These are phyloP conservation scores for Trametes sanguinea DNA, from an alignment of 768 basidiomycete genomes.

Conservation along the genomic window DNA sequence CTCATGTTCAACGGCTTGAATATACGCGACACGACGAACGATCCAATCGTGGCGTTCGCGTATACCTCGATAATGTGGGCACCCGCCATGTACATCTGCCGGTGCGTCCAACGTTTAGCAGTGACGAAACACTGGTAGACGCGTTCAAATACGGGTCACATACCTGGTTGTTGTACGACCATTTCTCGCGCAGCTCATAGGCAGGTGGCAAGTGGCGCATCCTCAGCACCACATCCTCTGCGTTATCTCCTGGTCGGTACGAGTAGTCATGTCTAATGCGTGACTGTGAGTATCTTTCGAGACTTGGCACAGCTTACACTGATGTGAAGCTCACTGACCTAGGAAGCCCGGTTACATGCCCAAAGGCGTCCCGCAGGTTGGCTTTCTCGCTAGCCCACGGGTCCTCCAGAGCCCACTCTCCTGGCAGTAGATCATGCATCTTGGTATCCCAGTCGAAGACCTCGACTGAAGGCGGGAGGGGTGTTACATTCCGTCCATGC, in stretches of 20 bases:
- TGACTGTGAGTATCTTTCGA: neutral
- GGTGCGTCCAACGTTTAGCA: neutral
- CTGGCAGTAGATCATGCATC: conserved; percentile 38
- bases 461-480: conserved; percentile 22
- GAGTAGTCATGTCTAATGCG: conserved; percentile 37
- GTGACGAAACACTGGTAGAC: neutral
- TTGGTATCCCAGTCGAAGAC: conserved; percentile 33
- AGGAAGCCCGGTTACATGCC: conserved; percentile 43
- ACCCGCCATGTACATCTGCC: conserved; percentile 42
- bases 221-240: conserved; percentile 26
- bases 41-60: conserved; percentile 35
- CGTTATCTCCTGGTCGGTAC: conserved; percentile 33
- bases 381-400: conserved; percentile 38
- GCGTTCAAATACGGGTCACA: neutral
- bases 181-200: conserved; percentile 40
- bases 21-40: conserved; percentile 45
- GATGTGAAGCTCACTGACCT: conserved; percentile 26
- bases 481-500: conserved; percentile 30
- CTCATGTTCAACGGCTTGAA: conserved; percentile 45
- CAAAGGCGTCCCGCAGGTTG: conserved; percentile 40
- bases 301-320: no score
- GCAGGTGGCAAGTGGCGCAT: conserved; percentile 35
- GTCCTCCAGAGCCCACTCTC: conserved; percentile 44
- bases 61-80: conserved; percentile 38
- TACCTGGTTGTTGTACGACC: conserved; percentile 43